Conservation (phyloP, 2,329 filamentous ascomycete species). For the Teratosphaeria destructans region DNA sequence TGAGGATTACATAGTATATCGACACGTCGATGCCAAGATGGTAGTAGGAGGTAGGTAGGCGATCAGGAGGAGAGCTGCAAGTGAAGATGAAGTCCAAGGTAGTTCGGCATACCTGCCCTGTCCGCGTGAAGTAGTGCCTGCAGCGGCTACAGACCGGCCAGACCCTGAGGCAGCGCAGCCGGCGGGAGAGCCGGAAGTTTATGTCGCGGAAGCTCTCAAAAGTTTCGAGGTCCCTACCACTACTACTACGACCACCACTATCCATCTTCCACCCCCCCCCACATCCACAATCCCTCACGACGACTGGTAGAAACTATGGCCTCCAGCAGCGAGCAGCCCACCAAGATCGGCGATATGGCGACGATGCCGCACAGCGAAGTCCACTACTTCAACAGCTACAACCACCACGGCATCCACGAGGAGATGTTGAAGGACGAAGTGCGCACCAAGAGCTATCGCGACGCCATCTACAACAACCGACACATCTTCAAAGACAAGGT, state of each 20-base stretch:
- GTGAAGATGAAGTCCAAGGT: too few species aligned
- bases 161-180: background rate
- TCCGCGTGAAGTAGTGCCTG: background rate
- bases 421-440: conserved; percentile 99
- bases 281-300: background rate
- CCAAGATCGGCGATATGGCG: conserved; percentile 38
- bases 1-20: too few species aligned
- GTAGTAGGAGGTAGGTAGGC: too few species aligned
- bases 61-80: too few species aligned
- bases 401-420: conserved; percentile 97
- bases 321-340: conserved; percentile 2
- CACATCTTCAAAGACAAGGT: conserved; percentile 88
- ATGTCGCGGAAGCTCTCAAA: background rate
- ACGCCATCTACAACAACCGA: conserved; percentile 93
- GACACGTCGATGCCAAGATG: too few species aligned
- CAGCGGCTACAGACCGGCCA: background rate
- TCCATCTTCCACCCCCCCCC: background rate
- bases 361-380: conserved; percentile 86
- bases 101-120: background rate
- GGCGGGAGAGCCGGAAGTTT: background rate
- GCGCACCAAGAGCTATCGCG: conserved; percentile 90
- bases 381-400: conserved; percentile 99
- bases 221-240: background rate
- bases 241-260: background rate
- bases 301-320: background rate